These are phyloP conservation scores for Mrakia gelida DNA, from an alignment of 768 basidiomycete species.

Conservation along the genomic window DNA sequence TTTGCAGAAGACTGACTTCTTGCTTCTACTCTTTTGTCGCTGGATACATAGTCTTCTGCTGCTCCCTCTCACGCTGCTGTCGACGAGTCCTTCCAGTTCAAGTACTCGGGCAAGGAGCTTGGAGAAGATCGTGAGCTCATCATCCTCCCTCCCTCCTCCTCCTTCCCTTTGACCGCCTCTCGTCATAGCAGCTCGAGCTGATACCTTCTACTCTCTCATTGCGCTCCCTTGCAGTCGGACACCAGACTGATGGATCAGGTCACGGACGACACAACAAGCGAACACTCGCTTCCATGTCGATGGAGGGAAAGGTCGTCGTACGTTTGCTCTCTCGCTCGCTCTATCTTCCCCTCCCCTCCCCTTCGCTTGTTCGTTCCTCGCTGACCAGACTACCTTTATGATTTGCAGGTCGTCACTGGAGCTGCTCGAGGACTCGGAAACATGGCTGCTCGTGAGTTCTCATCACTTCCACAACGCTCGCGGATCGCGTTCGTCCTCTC, in stretches of 20 bases:
- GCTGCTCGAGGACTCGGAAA: conserved; percentile 86
- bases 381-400: conserved; percentile 38
- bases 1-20: neutral
- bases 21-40: too few species aligned
- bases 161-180: neutral
- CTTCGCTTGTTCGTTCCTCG: neutral
- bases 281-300: conserved; percentile 69
- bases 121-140: conserved; percentile 12
- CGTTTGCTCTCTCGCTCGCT: conserved; percentile 19
- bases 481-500: neutral
- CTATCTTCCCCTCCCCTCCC: neutral
- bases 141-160: too few species aligned
- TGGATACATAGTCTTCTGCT: neutral
- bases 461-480: neutral
- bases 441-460: conserved; percentile 66
- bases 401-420: conserved; percentile 79
- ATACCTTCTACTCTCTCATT: neutral
- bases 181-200: neutral
- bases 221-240: neutral
- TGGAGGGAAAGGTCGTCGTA: conserved; percentile 53
- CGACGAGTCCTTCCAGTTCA: conserved; percentile 16
- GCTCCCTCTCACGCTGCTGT: neutral
- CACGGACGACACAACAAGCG: conserved; percentile 44
- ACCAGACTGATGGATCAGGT: conserved; percentile 1
- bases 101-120: conserved; percentile 4